Conservation (phyloP, 108 stramenopile genomes). For the Cyclotella kingstonii region DNA sequence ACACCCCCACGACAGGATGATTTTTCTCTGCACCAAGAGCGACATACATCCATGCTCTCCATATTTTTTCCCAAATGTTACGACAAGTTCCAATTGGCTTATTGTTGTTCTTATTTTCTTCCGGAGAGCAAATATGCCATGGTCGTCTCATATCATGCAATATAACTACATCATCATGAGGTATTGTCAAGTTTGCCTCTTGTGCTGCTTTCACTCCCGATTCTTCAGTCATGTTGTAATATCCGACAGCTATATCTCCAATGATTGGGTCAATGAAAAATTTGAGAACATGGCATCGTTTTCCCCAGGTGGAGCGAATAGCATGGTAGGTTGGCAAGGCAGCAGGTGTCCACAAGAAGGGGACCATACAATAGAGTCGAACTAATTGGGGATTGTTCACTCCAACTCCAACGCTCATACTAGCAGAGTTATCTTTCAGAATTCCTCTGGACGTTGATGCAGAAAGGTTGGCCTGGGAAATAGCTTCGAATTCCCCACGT, state of each 20-base stretch:
- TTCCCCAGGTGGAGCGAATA: conserved; percentile 24
- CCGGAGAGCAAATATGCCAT: conserved; percentile 24
- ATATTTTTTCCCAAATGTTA: conserved; percentile 44
- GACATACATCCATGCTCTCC: conserved; percentile 28
- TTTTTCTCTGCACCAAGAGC: conserved; percentile 12
- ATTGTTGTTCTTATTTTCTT: conserved; percentile 8
- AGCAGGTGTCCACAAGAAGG: conserved; percentile 33
- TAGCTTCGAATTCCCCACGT: too few species aligned
- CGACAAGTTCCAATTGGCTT: conserved; percentile 27
- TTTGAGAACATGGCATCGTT: conserved; percentile 30
- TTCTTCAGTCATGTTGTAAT: conserved; percentile 29
- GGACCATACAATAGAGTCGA: conserved; percentile 36
- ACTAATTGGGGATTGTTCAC: conserved; percentile 1
- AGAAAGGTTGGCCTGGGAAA: too few species aligned
- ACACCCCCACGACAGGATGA: neutral
- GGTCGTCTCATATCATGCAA: conserved; percentile 33
- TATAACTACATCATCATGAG: conserved; percentile 29
- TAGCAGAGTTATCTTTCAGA: too few species aligned
- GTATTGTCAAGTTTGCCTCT: conserved; percentile 26
- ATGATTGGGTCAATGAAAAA: conserved; percentile 43
- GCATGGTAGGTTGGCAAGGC: conserved; percentile 23
- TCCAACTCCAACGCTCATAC: too few species aligned
- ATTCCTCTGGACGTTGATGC: too few species aligned
- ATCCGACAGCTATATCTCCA: conserved; percentile 24
- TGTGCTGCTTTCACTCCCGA: conserved; percentile 5